Conservation (phyloP, 352 stramenopile genomes). For the Globisporangium cylindrosporum region DNA sequence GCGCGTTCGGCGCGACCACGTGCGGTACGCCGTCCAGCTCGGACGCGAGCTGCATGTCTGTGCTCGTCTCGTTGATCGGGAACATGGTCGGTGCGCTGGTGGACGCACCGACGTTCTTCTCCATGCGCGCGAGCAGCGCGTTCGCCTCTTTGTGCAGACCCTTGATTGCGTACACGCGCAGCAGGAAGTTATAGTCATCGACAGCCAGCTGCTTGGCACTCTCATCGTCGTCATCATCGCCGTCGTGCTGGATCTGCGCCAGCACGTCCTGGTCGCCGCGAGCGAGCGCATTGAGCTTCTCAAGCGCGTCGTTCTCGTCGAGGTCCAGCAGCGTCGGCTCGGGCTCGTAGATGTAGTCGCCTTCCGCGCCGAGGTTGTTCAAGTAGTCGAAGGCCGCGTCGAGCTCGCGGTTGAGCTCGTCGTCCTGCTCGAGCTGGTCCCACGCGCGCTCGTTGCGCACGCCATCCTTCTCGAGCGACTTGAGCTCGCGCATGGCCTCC, state of each 20-base stretch:
- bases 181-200: constrained; percentile 74
- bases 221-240: constrained; percentile 16
- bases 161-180: constrained; percentile 73
- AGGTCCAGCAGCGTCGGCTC: constrained; percentile 62
- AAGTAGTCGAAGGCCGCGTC: constrained; percentile 73
- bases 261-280: constrained; percentile 38
- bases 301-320: constrained; percentile 58
- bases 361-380: constrained; percentile 52
- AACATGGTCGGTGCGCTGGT: constrained; percentile 8
- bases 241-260: constrained; percentile 33
- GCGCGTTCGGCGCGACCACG: constrained; percentile 39
- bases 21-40: constrained; percentile 52
- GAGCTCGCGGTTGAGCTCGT: constrained; percentile 58
- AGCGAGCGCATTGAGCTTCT: constrained; percentile 69
- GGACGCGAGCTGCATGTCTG: constrained; percentile 32
- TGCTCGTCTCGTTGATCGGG: constrained; percentile 22
- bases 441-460: constrained; percentile 51
- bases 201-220: constrained; percentile 38
- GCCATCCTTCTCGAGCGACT: constrained; percentile 32
- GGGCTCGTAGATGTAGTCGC: constrained; percentile 66
- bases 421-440: constrained; percentile 53
- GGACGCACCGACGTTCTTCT: constrained; percentile 46
- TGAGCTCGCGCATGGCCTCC: constrained; percentile 46
- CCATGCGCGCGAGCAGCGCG: constrained; percentile 69
- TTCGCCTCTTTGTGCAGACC: constrained; percentile 56